These are phyloP conservation scores for Moricandia arvensis DNA, from an alignment of 345 rosid species.

Conservation along the genomic window DNA sequence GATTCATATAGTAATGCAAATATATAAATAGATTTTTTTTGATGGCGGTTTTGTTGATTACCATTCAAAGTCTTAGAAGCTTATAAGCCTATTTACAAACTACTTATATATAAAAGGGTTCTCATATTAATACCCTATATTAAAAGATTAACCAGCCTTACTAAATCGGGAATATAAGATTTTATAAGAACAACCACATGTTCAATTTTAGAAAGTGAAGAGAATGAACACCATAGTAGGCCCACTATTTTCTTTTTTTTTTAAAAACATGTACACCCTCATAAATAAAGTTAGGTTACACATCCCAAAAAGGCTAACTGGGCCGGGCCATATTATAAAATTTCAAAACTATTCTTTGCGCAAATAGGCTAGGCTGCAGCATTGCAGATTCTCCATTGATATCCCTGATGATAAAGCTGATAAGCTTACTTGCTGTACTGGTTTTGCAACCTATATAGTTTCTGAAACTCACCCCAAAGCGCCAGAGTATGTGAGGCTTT, in stretches of 20 bases:
- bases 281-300: not conserved
- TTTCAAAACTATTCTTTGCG: not conserved
- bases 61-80: too few species aligned
- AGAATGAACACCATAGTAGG: not conserved
- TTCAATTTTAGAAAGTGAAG: not conserved
- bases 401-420: too few species aligned
- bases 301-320: not conserved
- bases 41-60: too few species aligned
- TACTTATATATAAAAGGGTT: not conserved
- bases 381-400: too few species aligned
- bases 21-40: too few species aligned
- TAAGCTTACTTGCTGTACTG: too few species aligned
- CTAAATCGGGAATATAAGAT: not conserved
- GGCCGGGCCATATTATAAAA: not conserved
- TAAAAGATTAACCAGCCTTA: slow-evolving; percentile 2
- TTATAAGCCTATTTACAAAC: not conserved
- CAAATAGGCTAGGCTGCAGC: too few species aligned
- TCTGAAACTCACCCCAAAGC: too few species aligned
- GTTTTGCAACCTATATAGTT: too few species aligned
- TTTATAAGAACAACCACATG: not conserved
- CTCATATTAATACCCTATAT: not conserved
- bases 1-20: too few species aligned
- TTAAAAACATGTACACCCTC: not conserved
- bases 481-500: too few species aligned
- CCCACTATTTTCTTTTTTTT: not conserved